Evolutionary conservation across 768 basidiomycete species (phyloP).

Genomic region (Podaxis sp.): DNA sequence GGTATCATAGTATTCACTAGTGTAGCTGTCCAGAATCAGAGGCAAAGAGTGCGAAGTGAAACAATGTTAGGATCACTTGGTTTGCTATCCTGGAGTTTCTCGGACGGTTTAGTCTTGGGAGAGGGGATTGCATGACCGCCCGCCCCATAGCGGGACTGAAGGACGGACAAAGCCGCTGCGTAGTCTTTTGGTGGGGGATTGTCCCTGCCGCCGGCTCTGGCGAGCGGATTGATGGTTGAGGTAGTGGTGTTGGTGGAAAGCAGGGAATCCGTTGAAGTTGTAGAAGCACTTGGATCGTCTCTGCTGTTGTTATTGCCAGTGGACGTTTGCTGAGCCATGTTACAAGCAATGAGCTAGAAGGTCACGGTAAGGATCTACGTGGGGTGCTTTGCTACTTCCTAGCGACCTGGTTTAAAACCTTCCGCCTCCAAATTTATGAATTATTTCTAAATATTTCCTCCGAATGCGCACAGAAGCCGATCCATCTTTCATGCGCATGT

Average conservation of each 20-base stretch:
- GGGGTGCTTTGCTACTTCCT: not conserved
- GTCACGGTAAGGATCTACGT: not conserved
- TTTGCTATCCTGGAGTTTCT: constrained; percentile 5
- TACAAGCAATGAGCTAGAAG: not conserved
- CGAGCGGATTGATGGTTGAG: constrained; percentile 1
- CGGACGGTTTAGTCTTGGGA: constrained; percentile 25
- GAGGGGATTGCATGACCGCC: constrained; percentile 25
- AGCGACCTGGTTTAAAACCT: not conserved
- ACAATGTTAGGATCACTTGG: not conserved
- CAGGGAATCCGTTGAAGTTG: constrained; percentile 2
- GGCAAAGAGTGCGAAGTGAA: not conserved
- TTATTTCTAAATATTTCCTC: not conserved
- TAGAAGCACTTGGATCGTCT: not conserved
- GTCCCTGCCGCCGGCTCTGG: constrained; percentile 7
- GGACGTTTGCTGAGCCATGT: not conserved
- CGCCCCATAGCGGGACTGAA: constrained; percentile 36
- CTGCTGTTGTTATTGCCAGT: not conserved
- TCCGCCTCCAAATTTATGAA: not conserved
- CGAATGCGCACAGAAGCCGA: not conserved
- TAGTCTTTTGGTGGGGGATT: constrained; percentile 31
- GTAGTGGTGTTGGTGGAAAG: constrained; percentile 8
- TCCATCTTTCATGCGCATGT: not conserved
- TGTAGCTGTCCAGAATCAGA: not conserved
- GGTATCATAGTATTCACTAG: not conserved
- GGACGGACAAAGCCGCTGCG: constrained; percentile 31